Base-by-base conservation (phyloP, 2,329 filamentous ascomycete genomes). In the Xylaria sp. region DNA sequence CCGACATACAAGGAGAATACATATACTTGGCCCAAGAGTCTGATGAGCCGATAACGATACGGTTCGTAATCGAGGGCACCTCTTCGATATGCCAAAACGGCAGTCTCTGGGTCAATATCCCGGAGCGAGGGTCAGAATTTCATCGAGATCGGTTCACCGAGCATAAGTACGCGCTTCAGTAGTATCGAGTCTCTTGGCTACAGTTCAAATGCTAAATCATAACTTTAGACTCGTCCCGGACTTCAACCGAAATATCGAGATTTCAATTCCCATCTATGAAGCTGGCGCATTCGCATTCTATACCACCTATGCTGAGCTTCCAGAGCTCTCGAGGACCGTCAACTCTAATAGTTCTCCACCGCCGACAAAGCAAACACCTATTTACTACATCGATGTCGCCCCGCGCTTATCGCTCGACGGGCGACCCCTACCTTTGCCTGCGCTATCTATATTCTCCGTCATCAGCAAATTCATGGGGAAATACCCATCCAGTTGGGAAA, bases 391-490 rank as follows among this genome's bases (percentile, higher is more conserved):
- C 74, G 93, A 98, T 84, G 92, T 99, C 38, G 90, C 91, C 17
- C 95, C 96, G 0, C 85, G 85, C 29, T 82, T 99, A 68, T 86
- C 83, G 10, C 84, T 98, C 59, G 89, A 92, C 56, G 88, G 89
- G 57, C 81, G 87, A 47, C 85, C 87, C 9, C 78, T 99, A 69
- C 93, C 95, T 1, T 82, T 98, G 69, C 88, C 95, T 68, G 92
- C 94, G 1, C 82, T 99, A 51, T 96, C 92, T 13, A 85, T 97
- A 67, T 96, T 97, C 78, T 98, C 95, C 10, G 85, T 94, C 58
- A 91, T 99, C 65, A 97, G 94, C 74, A 99, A 99, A 78, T 97
- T 97, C 79, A 96, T 99, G 92, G 95, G 95, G 65, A 88, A 89
- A 72, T 97, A 95, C 73, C 92, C 94, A 0, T 83, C 83, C 15